phyloP scores from a whole-genome alignment of 805 yeast species.

The Wickerhamiella azyma region DNA sequence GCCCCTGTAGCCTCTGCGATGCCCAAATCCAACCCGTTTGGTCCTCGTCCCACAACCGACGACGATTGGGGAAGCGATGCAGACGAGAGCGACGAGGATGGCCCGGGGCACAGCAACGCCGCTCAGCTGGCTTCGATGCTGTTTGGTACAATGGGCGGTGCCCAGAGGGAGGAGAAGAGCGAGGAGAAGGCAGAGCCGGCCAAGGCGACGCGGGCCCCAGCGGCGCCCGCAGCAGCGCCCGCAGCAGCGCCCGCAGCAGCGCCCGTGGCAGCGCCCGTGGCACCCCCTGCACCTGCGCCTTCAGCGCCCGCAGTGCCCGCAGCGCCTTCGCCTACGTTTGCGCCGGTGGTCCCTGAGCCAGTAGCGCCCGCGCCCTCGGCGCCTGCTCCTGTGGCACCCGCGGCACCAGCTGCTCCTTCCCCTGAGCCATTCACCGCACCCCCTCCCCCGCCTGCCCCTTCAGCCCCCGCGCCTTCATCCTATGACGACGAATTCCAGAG shows the following conservation, averaged over 20 bases:
- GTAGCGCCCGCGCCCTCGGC: too few relatives aligned
- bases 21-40: conserved; percentile 6
- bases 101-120: conserved; percentile 26
- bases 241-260: too few relatives aligned
- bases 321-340: conserved; percentile 5
- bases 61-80: conserved; percentile 25
- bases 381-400: conserved; percentile 10
- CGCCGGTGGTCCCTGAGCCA: conserved; percentile 15
- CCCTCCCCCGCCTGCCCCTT: conserved; percentile 21
- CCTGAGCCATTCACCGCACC: conserved; percentile 10
- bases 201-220: too few relatives aligned
- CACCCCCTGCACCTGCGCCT: conserved; percentile 4
- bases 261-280: too few relatives aligned
- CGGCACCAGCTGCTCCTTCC: neutral
- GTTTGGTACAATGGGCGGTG: conserved; percentile 30
- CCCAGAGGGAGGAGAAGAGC: neutral
- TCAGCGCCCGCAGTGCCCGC: conserved; percentile 7
- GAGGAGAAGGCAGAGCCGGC: conserved; percentile 10
- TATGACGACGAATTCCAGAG: conserved; percentile 3
- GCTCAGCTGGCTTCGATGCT: conserved; percentile 31
- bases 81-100: conserved; percentile 24
- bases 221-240: neutral
- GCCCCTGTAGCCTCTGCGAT: conserved; percentile 2
- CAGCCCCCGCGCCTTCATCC: conserved; percentile 23
- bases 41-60: conserved; percentile 15